These are phyloP conservation scores for Anethum foeniculum DNA, from an alignment of 140 eudicot species.

Conservation along the genomic window DNA sequence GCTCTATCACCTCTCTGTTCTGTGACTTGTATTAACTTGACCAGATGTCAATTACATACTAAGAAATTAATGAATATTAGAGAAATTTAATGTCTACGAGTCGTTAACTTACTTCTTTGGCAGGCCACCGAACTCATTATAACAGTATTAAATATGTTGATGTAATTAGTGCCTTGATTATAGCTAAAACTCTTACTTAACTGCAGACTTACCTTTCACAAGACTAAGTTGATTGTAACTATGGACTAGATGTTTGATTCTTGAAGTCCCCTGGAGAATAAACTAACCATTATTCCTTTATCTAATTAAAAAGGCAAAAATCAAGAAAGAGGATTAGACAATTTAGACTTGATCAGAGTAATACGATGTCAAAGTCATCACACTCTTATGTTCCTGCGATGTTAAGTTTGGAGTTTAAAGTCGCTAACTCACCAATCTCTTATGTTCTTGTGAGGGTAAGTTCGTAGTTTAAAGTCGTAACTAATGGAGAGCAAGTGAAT, in stretches of 20 bases:
- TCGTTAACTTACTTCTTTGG: slow-evolving; percentile 8
- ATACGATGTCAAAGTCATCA: no score
- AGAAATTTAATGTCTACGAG: background rate
- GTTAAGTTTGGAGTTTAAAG: background rate
- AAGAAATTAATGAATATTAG: background rate
- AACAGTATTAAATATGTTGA: background rate
- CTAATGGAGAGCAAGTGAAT: no score
- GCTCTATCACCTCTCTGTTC: background rate
- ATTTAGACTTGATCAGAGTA: no score
- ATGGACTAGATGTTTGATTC: background rate
- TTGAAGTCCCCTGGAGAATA: background rate
- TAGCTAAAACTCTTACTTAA: background rate
- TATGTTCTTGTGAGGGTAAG: no score
- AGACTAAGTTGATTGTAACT: background rate
- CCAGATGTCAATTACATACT: background rate
- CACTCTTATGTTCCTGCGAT: background rate
- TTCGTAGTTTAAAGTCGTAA: no score
- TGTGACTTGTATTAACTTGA: background rate
- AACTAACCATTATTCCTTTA: background rate
- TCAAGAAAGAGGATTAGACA: no score
- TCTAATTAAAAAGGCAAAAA: background rate
- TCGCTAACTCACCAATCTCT: no score
- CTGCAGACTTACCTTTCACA: background rate
- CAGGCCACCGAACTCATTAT: slow-evolving; percentile 4
- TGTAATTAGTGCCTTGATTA: background rate